Evolutionary conservation across 2,329 filamentous ascomycete species (phyloP).

Genomic region (Aspergillus sojae): DNA sequence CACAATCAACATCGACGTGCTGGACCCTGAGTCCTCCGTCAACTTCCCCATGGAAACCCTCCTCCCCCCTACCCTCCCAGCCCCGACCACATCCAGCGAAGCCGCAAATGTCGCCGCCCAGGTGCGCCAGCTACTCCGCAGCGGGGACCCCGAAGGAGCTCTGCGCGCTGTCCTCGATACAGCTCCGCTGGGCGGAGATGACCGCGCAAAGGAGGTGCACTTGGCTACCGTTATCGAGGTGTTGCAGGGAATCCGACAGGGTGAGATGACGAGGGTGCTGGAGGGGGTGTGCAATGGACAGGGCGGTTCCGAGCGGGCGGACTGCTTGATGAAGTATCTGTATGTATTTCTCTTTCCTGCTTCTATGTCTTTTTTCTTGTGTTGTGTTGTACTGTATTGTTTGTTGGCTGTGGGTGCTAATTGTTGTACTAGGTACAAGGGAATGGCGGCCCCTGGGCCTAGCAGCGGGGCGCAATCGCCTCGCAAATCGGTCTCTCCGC

Average conservation of each 20-base stretch:
- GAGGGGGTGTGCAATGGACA: conserved; percentile 76
- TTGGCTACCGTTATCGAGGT: conserved; percentile 88
- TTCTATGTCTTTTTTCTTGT: not conserved
- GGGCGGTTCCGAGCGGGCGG: conserved; percentile 80
- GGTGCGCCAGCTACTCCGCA: conserved; percentile 82
- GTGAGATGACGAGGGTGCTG: conserved; percentile 90
- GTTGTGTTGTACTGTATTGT: not conserved
- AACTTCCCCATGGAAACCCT: conserved; percentile 91
- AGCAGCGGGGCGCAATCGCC: conserved; percentile 50
- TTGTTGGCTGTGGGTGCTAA: not conserved
- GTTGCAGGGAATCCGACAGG: conserved; percentile 91
- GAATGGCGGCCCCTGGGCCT: conserved; percentile 64
- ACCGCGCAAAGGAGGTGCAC: conserved; percentile 74
- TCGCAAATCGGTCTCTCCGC: conserved; percentile 64
- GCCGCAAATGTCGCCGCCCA: conserved; percentile 77
- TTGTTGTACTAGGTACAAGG: conserved; percentile 71
- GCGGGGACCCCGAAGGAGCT: conserved; percentile 85
- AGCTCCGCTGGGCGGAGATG: conserved; percentile 67
- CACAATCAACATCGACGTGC: conserved; percentile 90
- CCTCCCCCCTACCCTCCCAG: conserved; percentile 68
- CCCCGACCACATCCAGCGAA: conserved; percentile 74
- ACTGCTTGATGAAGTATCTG: conserved; percentile 98
- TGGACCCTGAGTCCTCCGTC: conserved; percentile 83
- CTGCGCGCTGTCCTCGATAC: conserved; percentile 81
- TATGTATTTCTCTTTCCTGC: conserved; percentile 52